Percentiles rank a stretch among this genome's conserved stretches.
Conservation (phyloP, 2,329 filamentous ascomycete genomes). For the Colletotrichum euphorbiae region DNA sequence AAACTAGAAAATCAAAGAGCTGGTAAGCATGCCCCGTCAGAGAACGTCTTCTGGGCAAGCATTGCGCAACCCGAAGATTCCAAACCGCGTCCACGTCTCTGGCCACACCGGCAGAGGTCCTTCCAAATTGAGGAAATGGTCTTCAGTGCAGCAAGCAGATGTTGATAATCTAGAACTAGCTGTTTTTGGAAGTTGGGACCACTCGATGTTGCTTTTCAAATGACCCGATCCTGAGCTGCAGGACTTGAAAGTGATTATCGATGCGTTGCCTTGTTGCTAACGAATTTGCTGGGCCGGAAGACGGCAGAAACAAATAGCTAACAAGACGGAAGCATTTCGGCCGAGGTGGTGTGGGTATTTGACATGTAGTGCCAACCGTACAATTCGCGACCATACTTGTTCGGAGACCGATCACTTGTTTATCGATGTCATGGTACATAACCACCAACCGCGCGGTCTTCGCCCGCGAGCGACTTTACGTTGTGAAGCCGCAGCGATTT, state of each 20-base stretch:
- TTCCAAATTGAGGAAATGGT: slow-evolving; percentile 1
- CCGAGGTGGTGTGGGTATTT: background rate
- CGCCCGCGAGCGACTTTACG: background rate
- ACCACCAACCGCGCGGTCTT: background rate
- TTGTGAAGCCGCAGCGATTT: background rate
- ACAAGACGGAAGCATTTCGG: background rate
- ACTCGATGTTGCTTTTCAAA: background rate
- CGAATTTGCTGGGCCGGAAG: background rate
- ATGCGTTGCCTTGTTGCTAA: background rate
- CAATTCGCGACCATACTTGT: background rate
- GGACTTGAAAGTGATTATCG: background rate
- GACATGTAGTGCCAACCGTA: background rate
- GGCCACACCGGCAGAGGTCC: background rate
- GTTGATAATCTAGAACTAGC: background rate
- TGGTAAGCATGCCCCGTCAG: background rate
- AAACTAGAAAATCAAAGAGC: too few species aligned
- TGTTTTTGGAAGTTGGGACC: background rate
- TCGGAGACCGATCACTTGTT: background rate
- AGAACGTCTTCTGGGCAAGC: background rate
- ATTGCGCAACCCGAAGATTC: background rate
- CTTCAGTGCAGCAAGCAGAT: background rate
- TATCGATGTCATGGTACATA: background rate
- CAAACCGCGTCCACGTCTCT: background rate
- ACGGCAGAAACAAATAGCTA: background rate
- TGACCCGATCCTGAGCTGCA: background rate